These are phyloP conservation scores for Poronia punctata DNA, from an alignment of 495 filamentous ascomycete genomes.

Conservation along the genomic window DNA sequence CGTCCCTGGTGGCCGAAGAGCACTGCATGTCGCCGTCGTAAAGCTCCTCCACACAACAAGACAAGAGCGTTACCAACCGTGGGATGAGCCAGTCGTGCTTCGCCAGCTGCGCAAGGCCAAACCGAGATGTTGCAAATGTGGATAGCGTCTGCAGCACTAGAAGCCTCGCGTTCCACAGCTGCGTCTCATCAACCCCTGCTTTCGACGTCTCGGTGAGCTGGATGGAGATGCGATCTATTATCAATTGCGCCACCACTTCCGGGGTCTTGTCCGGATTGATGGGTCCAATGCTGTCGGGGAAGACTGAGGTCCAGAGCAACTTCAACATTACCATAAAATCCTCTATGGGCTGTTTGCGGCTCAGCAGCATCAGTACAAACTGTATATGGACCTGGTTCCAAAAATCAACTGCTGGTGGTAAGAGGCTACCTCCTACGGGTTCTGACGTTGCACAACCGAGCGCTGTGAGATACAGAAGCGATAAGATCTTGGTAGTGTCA, in stretches of 20 bases:
- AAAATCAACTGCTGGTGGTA: slow-evolving; percentile 28
- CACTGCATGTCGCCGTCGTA: slow-evolving; percentile 35
- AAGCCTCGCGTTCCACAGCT: slow-evolving; percentile 25
- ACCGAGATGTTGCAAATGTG: slow-evolving; percentile 29
- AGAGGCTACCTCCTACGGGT: slow-evolving; percentile 12
- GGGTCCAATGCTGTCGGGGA: slow-evolving; percentile 37
- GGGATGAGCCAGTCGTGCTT: slow-evolving; percentile 34
- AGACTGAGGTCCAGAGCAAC: slow-evolving; percentile 35
- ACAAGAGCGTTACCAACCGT: slow-evolving; percentile 31
- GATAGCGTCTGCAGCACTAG: slow-evolving; percentile 30
- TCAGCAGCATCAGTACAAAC: slow-evolving; percentile 39
- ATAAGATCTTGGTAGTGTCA: slow-evolving; percentile 33
- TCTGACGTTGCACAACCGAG: slow-evolving; percentile 29
- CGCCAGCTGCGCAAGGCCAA: slow-evolving; percentile 34
- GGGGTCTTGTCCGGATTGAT: slow-evolving; percentile 28
- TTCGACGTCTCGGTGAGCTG: slow-evolving; percentile 32
- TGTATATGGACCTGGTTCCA: slow-evolving; percentile 41
- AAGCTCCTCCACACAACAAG: slow-evolving; percentile 35
- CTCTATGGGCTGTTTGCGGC: slow-evolving; percentile 35
- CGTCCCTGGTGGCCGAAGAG: slow-evolving; percentile 13
- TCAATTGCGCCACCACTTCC: slow-evolving; percentile 22
- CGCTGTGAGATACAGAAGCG: slow-evolving; percentile 32
- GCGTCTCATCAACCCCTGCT: slow-evolving; percentile 28
- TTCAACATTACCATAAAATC: slow-evolving; percentile 35
- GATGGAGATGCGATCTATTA: slow-evolving; percentile 36